These are phyloP conservation scores for Jasminum sambac DNA, from an alignment of 257 asterid species.

Conservation along the genomic window DNA sequence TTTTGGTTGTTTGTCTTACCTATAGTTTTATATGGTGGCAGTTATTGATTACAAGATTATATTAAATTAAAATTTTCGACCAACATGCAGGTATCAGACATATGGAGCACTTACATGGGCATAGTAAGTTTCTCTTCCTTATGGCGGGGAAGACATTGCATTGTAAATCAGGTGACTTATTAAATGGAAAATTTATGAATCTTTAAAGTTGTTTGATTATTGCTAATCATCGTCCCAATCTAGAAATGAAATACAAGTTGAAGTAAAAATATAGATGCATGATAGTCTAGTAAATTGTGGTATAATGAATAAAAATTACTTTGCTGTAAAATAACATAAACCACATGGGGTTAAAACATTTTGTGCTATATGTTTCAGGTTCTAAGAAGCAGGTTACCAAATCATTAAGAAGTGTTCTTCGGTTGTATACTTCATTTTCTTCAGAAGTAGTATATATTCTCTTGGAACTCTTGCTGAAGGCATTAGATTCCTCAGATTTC, in stretches of 20 bases:
- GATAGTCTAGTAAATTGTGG: neutral
- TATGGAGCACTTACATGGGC: conserved; percentile 45
- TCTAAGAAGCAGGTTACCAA: conserved; percentile 61
- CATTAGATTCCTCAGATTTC: conserved; percentile 44
- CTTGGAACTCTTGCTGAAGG: conserved; percentile 65
- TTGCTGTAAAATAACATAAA: neutral
- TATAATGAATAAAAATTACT: neutral
- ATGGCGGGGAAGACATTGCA: conserved; percentile 44
- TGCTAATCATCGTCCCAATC: neutral
- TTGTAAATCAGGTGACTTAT: conserved; percentile 44
- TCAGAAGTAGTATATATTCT: conserved; percentile 65
- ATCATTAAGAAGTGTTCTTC: conserved; percentile 55
- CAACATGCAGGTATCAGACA: conserved; percentile 45
- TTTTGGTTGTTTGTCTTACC: neutral
- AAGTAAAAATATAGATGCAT: neutral
- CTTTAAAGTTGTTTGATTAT: neutral
- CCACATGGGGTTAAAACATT: neutral
- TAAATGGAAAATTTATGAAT: neutral
- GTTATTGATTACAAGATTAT: neutral
- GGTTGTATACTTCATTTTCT: conserved; percentile 70
- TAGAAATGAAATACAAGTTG: neutral
- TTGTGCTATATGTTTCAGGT: conserved; percentile 43
- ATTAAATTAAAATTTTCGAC: conserved; percentile 5
- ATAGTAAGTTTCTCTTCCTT: conserved; percentile 47
- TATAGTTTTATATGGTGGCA: conserved; percentile 6